These are phyloP conservation scores for Penicillium thymicola DNA, from an alignment of 2,329 filamentous ascomycete species.

Conservation along the genomic window DNA sequence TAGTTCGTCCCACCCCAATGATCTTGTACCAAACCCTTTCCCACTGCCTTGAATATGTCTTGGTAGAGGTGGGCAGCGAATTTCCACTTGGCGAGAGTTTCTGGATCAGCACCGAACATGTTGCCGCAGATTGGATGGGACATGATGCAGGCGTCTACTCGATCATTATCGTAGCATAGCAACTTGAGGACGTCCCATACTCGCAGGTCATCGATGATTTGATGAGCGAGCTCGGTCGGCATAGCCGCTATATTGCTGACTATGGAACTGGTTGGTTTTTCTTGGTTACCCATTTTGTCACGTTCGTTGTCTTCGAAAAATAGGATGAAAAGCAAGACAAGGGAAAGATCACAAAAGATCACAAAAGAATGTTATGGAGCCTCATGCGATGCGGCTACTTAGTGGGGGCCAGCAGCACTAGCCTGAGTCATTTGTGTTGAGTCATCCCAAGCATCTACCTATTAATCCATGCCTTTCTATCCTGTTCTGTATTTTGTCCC, in stretches of 20 bases:
- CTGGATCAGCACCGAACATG: slow-evolving; percentile 2
- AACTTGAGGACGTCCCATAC: slow-evolving; percentile 19
- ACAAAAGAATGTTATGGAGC: not conserved
- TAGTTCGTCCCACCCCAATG: not conserved
- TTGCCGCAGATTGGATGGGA: slow-evolving; percentile 6
- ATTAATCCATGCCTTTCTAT: not conserved
- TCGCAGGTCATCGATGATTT: slow-evolving; percentile 22
- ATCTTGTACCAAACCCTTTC: not conserved
- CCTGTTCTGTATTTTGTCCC: not conserved
- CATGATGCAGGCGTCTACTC: slow-evolving; percentile 8
- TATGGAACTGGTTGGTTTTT: not conserved
- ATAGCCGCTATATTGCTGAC: slow-evolving; percentile 7
- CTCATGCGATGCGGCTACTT: not conserved
- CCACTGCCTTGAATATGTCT: not conserved
- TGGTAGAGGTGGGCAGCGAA: not conserved
- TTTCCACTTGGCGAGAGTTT: not conserved
- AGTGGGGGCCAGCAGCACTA: not conserved
- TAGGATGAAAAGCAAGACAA: not conserved
- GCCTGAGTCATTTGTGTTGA: not conserved
- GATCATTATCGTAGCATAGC: slow-evolving; percentile 3
- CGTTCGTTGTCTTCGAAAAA: too few species aligned
- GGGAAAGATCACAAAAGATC: not conserved
- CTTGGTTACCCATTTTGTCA: not conserved
- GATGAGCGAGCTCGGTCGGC: slow-evolving; percentile 19
- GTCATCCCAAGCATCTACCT: not conserved